Conservation (phyloP, 306 rosid species). For the Luffa aegyptiaca region DNA sequence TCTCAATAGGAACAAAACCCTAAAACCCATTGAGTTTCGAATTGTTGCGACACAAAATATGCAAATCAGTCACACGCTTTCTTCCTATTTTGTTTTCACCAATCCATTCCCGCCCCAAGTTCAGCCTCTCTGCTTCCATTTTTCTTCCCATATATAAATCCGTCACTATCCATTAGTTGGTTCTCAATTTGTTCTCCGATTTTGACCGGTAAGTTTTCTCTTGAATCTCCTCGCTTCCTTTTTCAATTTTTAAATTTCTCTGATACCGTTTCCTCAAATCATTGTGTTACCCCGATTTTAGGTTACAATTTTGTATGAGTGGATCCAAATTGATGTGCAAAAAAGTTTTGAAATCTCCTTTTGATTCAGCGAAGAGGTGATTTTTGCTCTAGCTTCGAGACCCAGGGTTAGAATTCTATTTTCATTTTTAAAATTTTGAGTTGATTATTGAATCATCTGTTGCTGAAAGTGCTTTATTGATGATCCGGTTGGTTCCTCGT, state of each 20-base stretch:
- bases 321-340: neutral
- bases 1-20: too few relatives aligned
- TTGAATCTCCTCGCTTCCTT: neutral
- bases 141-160: neutral
- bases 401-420: neutral
- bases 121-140: neutral
- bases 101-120: neutral
- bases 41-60: too few relatives aligned
- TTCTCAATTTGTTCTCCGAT: neutral
- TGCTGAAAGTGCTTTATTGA: neutral
- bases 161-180: neutral
- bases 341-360: neutral
- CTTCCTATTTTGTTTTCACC: too few relatives aligned
- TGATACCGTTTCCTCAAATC: neutral
- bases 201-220: conserved; percentile 5
- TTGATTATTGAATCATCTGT: neutral
- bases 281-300: neutral
- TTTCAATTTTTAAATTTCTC: neutral
- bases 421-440: neutral
- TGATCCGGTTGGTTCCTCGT: neutral
- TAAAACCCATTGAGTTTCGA: too few relatives aligned
- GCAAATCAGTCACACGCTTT: too few relatives aligned
- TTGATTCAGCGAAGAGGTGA: neutral
- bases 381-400: neutral
- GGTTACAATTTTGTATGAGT: neutral